Conservation (phyloP, 1,284 basidiomycete species). For the Peniophora sp. region DNA sequence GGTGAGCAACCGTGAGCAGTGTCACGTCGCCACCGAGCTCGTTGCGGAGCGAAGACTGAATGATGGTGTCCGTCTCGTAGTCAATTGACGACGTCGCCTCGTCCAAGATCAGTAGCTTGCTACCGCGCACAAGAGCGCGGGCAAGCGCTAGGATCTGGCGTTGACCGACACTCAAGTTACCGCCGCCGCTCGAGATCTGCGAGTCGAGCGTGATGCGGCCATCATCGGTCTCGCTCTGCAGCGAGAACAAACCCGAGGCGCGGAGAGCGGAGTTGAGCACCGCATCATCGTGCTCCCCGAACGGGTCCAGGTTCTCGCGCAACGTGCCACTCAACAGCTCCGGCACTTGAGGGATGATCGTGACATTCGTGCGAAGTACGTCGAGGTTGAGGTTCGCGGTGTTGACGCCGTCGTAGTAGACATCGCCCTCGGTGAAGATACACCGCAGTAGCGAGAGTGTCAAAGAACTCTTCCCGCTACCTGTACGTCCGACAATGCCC, state of each 20-base stretch:
- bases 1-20: constrained; percentile 26
- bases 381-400: constrained; percentile 51
- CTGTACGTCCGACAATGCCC: constrained; percentile 23
- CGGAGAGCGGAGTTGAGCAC: constrained; percentile 46
- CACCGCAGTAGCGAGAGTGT: constrained; percentile 31
- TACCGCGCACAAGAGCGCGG: constrained; percentile 22
- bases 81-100: constrained; percentile 26
- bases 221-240: constrained; percentile 42
- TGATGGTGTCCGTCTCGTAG: constrained; percentile 22
- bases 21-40: constrained; percentile 21
- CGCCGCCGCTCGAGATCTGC: constrained; percentile 25
- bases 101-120: constrained; percentile 27
- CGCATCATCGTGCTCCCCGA: constrained; percentile 64
- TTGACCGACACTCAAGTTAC: constrained; percentile 43
- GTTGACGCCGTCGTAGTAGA: constrained; percentile 26
- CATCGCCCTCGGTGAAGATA: constrained; percentile 36
- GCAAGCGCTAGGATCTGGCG: constrained; percentile 38
- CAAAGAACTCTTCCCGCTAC: constrained; percentile 27
- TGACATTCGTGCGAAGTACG: constrained; percentile 36
- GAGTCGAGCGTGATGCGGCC: constrained; percentile 30
- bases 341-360: constrained; percentile 48
- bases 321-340: constrained; percentile 55
- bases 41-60: constrained; percentile 24
- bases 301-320: constrained; percentile 61
- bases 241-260: constrained; percentile 43